phyloP scores from a whole-genome alignment of 495 filamentous ascomycete species.

The Cryomyces antarcticus region DNA sequence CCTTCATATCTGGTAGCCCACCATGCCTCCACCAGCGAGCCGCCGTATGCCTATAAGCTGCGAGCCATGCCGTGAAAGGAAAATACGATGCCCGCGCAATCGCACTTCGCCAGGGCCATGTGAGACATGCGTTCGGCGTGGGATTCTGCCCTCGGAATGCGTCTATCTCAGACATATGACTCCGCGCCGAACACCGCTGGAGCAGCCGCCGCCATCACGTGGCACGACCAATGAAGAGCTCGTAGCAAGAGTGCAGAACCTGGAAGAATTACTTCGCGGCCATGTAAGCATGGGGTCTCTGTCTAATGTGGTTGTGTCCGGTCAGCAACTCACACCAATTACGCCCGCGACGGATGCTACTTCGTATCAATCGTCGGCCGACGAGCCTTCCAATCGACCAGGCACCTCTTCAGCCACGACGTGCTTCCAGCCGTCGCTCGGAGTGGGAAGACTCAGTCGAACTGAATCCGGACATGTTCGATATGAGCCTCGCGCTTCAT shows the following conservation, averaged over 20 bases:
- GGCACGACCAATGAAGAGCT: background rate
- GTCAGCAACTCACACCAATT: background rate
- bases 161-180: background rate
- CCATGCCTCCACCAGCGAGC: background rate
- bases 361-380: background rate
- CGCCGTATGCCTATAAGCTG: background rate
- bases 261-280: background rate
- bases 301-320: background rate
- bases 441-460: background rate
- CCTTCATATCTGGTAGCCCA: background rate
- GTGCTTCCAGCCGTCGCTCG: background rate
- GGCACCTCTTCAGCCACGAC: background rate
- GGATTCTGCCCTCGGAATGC: background rate
- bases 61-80: background rate
- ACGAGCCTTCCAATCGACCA: background rate
- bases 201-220: background rate
- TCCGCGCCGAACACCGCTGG: background rate
- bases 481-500: background rate
- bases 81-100: background rate
- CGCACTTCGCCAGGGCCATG: background rate
- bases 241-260: background rate
- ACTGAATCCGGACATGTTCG: background rate
- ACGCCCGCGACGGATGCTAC: background rate
- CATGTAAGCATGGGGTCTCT: background rate
- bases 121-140: background rate